A percentile compares a stretch with the other conserved stretches of the same genome.
These are phyloP conservation scores for Gossypium rotundifolium DNA, from an alignment of 345 rosid genomes.

Conservation along the genomic window DNA sequence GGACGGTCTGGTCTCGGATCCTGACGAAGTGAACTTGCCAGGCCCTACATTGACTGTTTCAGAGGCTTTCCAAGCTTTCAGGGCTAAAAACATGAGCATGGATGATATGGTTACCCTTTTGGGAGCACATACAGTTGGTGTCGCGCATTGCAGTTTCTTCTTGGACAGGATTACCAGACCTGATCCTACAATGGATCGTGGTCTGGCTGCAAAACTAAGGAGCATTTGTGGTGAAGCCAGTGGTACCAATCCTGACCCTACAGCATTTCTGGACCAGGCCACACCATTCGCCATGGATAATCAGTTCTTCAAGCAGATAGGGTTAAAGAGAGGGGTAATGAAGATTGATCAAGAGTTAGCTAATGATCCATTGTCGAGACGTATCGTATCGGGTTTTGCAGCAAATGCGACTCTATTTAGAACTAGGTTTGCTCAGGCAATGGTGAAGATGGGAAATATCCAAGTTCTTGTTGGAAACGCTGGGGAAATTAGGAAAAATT, in stretches of 20 bases:
- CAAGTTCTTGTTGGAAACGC: slow-evolving; percentile 45
- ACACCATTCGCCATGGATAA: slow-evolving; percentile 48
- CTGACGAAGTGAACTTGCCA: slow-evolving; percentile 49
- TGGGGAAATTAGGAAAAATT: slow-evolving; percentile 59
- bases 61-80: slow-evolving; percentile 32
- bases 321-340: slow-evolving; percentile 42
- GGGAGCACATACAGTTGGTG: slow-evolving; percentile 79
- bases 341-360: slow-evolving; percentile 59
- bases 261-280: slow-evolving; percentile 55
- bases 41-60: slow-evolving; percentile 44
- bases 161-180: slow-evolving; percentile 40
- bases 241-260: slow-evolving; percentile 29
- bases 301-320: slow-evolving; percentile 36
- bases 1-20: slow-evolving; percentile 37
- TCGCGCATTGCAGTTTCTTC: slow-evolving; percentile 56
- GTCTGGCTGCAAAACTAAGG: slow-evolving; percentile 33
- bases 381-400: slow-evolving; percentile 41
- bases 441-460: slow-evolving; percentile 51
- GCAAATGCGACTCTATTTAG: slow-evolving; percentile 25
- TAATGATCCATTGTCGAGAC: slow-evolving; percentile 31
- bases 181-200: slow-evolving; percentile 50
- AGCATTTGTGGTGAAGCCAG: slow-evolving; percentile 27
- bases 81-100: slow-evolving; percentile 33
- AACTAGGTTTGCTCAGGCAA: slow-evolving; percentile 45
- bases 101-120: slow-evolving; percentile 66